These are phyloP conservation scores for Fraxinus floribunda DNA, from an alignment of 305 asterid genomes.

Conservation along the genomic window DNA sequence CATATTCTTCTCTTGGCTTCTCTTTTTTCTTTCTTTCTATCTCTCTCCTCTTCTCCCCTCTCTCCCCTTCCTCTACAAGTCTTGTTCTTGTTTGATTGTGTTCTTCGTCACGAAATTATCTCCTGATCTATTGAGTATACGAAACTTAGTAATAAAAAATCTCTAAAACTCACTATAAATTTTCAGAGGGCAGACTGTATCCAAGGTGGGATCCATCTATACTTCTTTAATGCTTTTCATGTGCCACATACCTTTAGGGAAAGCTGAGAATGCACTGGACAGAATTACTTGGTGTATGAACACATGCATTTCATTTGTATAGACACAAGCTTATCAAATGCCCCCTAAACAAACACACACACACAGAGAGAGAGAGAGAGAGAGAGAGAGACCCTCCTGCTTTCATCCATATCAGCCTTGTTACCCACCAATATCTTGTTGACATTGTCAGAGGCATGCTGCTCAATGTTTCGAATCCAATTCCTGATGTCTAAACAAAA, in stretches of 20 bases:
- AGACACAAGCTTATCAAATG: not conserved
- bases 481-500: constrained; percentile 61
- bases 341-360: not conserved
- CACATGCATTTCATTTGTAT: not conserved
- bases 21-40: not conserved
- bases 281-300: not conserved
- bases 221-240: not conserved
- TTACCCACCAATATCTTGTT: constrained; percentile 89
- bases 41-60: too few species aligned
- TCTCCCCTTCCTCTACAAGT: not conserved
- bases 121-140: not conserved
- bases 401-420: constrained; percentile 97
- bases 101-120: not conserved
- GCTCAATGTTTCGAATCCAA: constrained; percentile 91
- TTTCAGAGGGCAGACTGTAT: not conserved
- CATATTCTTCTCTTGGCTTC: not conserved
- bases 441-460: constrained; percentile 87
- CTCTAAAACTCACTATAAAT: not conserved
- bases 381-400: constrained; percentile 70
- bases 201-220: not conserved
- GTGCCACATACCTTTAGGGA: not conserved
- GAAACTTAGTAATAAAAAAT: not conserved
- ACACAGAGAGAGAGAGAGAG: not conserved
- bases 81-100: not conserved
- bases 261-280: not conserved